These are phyloP conservation scores for Acanthochlamys bracteata DNA, from an alignment of 106 monocot genomes.

Conservation along the genomic window DNA sequence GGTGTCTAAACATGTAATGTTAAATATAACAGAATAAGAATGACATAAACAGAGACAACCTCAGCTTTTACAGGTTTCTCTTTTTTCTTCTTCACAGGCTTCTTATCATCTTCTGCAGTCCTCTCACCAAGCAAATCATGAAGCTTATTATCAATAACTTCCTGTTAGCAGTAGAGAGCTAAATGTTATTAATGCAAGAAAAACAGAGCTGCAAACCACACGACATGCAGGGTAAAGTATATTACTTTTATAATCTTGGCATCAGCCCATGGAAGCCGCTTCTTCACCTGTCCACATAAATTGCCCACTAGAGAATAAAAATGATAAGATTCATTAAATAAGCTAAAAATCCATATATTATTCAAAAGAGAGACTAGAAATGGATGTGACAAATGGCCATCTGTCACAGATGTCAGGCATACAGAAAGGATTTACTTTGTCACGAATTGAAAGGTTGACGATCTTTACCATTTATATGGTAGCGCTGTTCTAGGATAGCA, in stretches of 20 bases:
- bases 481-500: conserved; percentile 71
- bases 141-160: conserved; percentile 72
- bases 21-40: no score
- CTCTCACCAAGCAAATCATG: conserved; percentile 62
- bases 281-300: conserved; percentile 83
- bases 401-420: background rate
- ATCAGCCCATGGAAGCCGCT: conserved; percentile 84
- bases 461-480: conserved; percentile 66
- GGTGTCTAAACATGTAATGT: no score
- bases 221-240: no score
- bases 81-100: conserved; percentile 89
- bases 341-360: background rate
- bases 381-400: background rate
- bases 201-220: background rate
- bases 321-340: background rate
- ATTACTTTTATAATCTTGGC: conserved; percentile 88
- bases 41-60: conserved; percentile 32
- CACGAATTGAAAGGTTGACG: background rate
- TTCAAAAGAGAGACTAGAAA: background rate
- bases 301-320: conserved; percentile 61
- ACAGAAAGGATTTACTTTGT: background rate
- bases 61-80: conserved; percentile 79
- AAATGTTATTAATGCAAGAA: background rate
- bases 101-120: conserved; percentile 84
- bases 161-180: conserved; percentile 27